Percentiles rank a stretch among this genome's conserved stretches.
Conservation (phyloP, 352 stramenopile genomes). For the Phytophthora rubi region DNA sequence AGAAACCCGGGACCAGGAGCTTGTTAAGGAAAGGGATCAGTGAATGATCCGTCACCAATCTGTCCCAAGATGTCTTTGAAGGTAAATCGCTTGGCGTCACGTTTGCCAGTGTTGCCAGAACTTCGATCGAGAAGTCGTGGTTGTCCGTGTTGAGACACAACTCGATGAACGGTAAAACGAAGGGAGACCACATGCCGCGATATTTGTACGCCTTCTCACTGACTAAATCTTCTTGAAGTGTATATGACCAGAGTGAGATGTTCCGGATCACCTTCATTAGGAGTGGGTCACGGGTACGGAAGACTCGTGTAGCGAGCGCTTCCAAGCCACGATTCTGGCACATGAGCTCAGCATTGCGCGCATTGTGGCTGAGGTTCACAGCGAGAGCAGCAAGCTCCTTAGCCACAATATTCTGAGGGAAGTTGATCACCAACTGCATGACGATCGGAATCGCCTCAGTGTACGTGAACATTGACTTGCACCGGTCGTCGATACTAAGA, state of each 20-base stretch:
- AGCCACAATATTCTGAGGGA: conserved; percentile 91
- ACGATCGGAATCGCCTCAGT: conserved; percentile 95
- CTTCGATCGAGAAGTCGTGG: conserved; percentile 94
- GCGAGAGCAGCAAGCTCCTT: conserved; percentile 94
- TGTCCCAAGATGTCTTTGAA: conserved; percentile 88
- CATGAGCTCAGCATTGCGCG: conserved; percentile 92
- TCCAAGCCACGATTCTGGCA: conserved; percentile 88
- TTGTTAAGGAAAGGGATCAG: conserved; percentile 92
- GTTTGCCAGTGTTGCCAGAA: conserved; percentile 93
- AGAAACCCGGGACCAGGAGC: conserved; percentile 93
- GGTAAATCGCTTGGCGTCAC: conserved; percentile 92
- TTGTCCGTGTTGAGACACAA: conserved; percentile 88
- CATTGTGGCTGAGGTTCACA: conserved; percentile 95
- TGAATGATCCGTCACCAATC: conserved; percentile 87
- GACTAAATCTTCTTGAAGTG: conserved; percentile 87
- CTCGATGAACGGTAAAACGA: conserved; percentile 90
- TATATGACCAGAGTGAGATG: conserved; percentile 93
- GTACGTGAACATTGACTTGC: conserved; percentile 96
- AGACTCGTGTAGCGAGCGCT: conserved; percentile 88
- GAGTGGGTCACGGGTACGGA: conserved; percentile 89
- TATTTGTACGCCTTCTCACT: conserved; percentile 92
- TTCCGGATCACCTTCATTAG: conserved; percentile 96
- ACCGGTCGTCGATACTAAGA: conserved; percentile 94
- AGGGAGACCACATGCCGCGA: conserved; percentile 91
- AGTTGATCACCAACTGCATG: conserved; percentile 95